Conservation (phyloP, 805 yeast genomes). For the Lipomyces spencermartinsiae region DNA sequence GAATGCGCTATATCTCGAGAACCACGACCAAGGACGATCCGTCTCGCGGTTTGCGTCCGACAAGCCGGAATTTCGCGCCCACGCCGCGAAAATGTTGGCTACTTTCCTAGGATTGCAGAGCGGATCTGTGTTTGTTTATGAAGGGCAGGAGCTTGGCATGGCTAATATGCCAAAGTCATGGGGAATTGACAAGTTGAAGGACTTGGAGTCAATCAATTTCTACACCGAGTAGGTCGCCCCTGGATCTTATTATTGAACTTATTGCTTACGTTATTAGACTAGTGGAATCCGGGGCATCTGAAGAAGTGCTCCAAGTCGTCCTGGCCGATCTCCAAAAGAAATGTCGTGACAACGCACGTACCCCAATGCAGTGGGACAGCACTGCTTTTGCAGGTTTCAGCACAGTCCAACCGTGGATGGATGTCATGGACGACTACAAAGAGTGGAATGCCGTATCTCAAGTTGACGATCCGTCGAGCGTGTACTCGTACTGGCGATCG, state of each 20-base stretch:
- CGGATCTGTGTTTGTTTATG: conserved; percentile 63
- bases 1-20: conserved; percentile 61
- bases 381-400: conserved; percentile 44
- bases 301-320: background rate
- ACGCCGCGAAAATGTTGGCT: conserved; percentile 59
- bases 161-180: conserved; percentile 55
- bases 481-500: conserved; percentile 54
- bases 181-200: conserved; percentile 58
- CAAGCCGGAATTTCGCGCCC: conserved; percentile 46
- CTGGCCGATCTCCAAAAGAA: conserved; percentile 43
- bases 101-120: conserved; percentile 54
- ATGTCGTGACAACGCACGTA: conserved; percentile 61
- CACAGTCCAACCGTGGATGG: conserved; percentile 54
- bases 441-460: conserved; percentile 57
- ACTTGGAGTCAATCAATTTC: conserved; percentile 56
- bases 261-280: background rate
- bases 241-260: background rate
- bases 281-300: background rate
- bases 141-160: conserved; percentile 68
- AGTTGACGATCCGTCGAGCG: conserved; percentile 53
- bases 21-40: conserved; percentile 65
- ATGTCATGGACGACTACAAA: conserved; percentile 56
- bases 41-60: conserved; percentile 59
- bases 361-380: conserved; percentile 61
- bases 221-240: conserved; percentile 27